These are phyloP conservation scores for Penicillium sp. DNA, from an alignment of 2,329 filamentous ascomycete species.

Conservation along the genomic window DNA sequence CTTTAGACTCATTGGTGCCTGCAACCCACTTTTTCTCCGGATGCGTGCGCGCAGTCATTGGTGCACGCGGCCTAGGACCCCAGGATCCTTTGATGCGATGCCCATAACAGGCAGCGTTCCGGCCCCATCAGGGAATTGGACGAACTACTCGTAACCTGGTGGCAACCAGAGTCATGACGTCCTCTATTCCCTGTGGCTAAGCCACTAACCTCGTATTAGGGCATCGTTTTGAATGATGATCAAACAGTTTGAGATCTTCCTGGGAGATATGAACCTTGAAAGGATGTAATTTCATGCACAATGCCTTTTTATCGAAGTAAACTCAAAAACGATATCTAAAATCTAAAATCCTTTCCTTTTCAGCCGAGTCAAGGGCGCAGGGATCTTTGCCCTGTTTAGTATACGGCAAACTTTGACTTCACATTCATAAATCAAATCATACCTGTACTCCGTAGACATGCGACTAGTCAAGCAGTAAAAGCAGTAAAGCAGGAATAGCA, in stretches of 20 bases:
- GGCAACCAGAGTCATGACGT: constrained; percentile 26
- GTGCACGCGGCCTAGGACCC: constrained; percentile 15
- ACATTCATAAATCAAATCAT: too few relatives aligned
- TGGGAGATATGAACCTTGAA: background rate
- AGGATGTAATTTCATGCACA: background rate
- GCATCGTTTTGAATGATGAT: background rate
- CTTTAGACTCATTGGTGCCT: constrained; percentile 21
- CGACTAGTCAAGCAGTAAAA: background rate
- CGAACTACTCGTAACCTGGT: constrained; percentile 18
- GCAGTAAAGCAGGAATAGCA: background rate
- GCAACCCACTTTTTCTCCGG: constrained; percentile 26
- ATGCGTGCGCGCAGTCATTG: constrained; percentile 19
- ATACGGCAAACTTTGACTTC: too few relatives aligned
- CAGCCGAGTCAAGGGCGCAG: constrained; percentile 16
- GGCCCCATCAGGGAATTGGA: constrained; percentile 11
- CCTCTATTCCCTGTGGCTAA: constrained; percentile 5
- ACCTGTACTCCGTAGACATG: background rate
- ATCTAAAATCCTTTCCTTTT: constrained; percentile 1
- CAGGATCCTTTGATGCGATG: constrained; percentile 16
- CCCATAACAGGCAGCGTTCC: constrained; percentile 6
- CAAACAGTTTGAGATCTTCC: background rate
- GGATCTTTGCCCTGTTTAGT: constrained; percentile 2
- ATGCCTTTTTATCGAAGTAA: background rate
- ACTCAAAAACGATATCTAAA: background rate
- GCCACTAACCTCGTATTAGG: background rate